Conservation (phyloP, 257 asterid species). For the Nicotiana undulata region DNA sequence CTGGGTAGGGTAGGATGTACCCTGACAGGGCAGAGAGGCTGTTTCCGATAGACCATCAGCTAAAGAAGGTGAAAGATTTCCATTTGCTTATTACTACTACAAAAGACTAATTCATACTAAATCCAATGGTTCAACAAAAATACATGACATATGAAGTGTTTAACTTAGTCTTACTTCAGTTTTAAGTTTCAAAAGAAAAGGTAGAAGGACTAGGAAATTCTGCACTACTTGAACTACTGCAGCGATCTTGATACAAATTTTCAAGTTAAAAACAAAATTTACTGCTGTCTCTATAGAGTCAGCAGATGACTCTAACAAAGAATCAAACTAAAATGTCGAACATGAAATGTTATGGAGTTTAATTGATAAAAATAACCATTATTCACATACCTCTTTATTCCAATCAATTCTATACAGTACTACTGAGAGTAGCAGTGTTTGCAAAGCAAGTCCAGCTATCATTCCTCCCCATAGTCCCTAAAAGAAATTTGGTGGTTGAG, state of each 20-base stretch:
- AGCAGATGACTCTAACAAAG: background rate
- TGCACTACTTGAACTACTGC: background rate
- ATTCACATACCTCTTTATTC: constrained; percentile 50
- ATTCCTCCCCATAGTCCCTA: constrained; percentile 86
- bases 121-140: background rate
- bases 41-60: too few species aligned
- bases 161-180: background rate
- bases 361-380: background rate
- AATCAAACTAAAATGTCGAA: background rate
- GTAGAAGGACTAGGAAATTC: background rate
- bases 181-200: background rate
- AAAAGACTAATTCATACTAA: background rate
- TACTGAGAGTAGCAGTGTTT: constrained; percentile 42
- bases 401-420: constrained; percentile 59
- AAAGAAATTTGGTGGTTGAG: background rate
- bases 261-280: background rate
- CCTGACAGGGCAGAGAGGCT: too few species aligned
- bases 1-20: too few species aligned
- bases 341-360: background rate
- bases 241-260: background rate
- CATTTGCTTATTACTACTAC: background rate
- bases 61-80: background rate
- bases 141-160: background rate
- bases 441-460: constrained; percentile 62
- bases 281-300: background rate